These are phyloP conservation scores for Epicoccum sorghinum DNA, from an alignment of 2,329 filamentous ascomycete genomes.

Conservation along the genomic window DNA sequence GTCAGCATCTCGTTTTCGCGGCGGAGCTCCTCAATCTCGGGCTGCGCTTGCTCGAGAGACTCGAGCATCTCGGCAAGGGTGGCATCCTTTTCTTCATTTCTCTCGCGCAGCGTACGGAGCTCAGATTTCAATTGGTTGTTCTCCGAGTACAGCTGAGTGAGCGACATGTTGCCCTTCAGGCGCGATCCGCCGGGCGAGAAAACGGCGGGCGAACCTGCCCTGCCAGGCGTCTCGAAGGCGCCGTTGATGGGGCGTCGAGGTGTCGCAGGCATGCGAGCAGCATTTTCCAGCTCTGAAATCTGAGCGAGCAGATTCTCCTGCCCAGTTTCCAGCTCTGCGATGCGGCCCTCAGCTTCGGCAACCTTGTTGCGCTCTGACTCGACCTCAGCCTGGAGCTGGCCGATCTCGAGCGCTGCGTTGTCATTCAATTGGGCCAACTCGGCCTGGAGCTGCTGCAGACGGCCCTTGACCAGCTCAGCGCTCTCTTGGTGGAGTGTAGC, in stretches of 20 bases:
- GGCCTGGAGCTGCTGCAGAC: slow-evolving; percentile 72
- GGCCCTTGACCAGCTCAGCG: slow-evolving; percentile 72
- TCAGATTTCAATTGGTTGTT: slow-evolving; percentile 70
- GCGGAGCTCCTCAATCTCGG: slow-evolving; percentile 85
- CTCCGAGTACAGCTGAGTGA: slow-evolving; percentile 69
- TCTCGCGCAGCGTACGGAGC: slow-evolving; percentile 74
- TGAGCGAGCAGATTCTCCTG: slow-evolving; percentile 66
- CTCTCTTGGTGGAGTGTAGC: slow-evolving; percentile 82
- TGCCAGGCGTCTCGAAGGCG: slow-evolving; percentile 55
- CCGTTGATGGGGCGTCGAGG: slow-evolving; percentile 61
- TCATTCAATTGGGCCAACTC: slow-evolving; percentile 69
- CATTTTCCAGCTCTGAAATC: slow-evolving; percentile 50
- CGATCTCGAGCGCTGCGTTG: slow-evolving; percentile 65
- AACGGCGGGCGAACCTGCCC: slow-evolving; percentile 57
- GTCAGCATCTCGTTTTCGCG: slow-evolving; percentile 81
- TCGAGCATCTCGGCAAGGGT: slow-evolving; percentile 86
- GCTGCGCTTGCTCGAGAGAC: slow-evolving; percentile 82
- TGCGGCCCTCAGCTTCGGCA: slow-evolving; percentile 65
- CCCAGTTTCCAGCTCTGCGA: slow-evolving; percentile 69
- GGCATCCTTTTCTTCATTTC: slow-evolving; percentile 73
- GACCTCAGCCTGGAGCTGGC: slow-evolving; percentile 56
- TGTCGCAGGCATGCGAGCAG: slow-evolving; percentile 53
- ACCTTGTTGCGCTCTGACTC: slow-evolving; percentile 63
- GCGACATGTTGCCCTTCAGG: slow-evolving; percentile 60
- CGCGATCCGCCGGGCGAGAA: slow-evolving; percentile 62